Conservation (phyloP, 257 asterid species). For the Solanum medicagineum region DNA sequence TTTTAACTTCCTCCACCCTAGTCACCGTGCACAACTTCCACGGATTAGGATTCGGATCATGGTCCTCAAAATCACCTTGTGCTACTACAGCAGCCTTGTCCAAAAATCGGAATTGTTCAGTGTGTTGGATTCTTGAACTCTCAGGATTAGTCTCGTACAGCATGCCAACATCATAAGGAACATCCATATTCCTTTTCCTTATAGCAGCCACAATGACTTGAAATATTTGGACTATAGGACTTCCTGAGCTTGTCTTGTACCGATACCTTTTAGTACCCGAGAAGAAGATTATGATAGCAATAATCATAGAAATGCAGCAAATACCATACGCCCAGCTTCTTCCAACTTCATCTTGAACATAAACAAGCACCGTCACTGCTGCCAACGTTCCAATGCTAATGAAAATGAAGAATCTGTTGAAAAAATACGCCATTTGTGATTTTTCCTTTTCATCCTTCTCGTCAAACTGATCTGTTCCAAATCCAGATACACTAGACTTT, state of each 20-base stretch:
- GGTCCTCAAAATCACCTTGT: slow-evolving; percentile 38
- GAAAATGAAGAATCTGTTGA: slow-evolving; percentile 72
- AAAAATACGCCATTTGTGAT: slow-evolving; percentile 69
- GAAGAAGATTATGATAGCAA: neutral
- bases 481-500: slow-evolving; percentile 85
- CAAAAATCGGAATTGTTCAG: slow-evolving; percentile 19
- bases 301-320: slow-evolving; percentile 37
- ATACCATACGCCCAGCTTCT: slow-evolving; percentile 14
- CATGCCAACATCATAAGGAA: slow-evolving; percentile 1
- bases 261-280: slow-evolving; percentile 1
- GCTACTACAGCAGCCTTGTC: slow-evolving; percentile 81
- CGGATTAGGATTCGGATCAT: slow-evolving; percentile 42
- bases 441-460: slow-evolving; percentile 77
- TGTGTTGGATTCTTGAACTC: slow-evolving; percentile 3
- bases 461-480: slow-evolving; percentile 83
- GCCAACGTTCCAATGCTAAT: slow-evolving; percentile 21
- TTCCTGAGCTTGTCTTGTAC: slow-evolving; percentile 5
- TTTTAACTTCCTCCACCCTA: slow-evolving; percentile 82
- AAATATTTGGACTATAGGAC: slow-evolving; percentile 10
- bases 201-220: slow-evolving; percentile 13
- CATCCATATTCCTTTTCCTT: slow-evolving; percentile 2
- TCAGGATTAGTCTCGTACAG: slow-evolving; percentile 2
- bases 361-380: slow-evolving; percentile 3
- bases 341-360: slow-evolving; percentile 9
- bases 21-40: slow-evolving; percentile 86